Evolutionary conservation across 1,284 basidiomycete genomes (phyloP).

Genomic region (Thecaphora frezii): DNA sequence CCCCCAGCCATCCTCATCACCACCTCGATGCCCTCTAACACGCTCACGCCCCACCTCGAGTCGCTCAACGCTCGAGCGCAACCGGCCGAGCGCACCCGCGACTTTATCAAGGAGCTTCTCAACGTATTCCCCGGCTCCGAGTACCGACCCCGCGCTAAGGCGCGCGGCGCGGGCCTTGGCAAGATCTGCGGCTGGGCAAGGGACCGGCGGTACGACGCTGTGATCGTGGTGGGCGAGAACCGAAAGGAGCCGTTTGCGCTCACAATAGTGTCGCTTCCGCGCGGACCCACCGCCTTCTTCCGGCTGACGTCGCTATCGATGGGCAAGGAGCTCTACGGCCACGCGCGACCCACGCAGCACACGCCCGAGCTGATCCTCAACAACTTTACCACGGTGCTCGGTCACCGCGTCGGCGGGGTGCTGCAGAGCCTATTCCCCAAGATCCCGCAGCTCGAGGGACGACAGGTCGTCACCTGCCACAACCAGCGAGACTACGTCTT

Average conservation of each 20-base stretch:
- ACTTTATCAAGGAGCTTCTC: conserved; percentile 76
- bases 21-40: conserved; percentile 53
- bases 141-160: conserved; percentile 84
- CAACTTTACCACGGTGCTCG: conserved; percentile 89
- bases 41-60: conserved; percentile 43
- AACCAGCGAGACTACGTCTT: conserved; percentile 98
- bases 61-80: conserved; percentile 67
- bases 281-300: conserved; percentile 94
- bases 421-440: conserved; percentile 95
- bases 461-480: conserved; percentile 95
- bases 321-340: conserved; percentile 79
- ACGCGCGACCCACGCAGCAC: conserved; percentile 88
- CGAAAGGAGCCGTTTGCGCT: conserved; percentile 75
- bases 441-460: conserved; percentile 89
- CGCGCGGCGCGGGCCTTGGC: conserved; percentile 89
- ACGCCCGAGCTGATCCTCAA: conserved; percentile 94
- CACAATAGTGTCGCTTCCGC: conserved; percentile 84
- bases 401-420: conserved; percentile 86
- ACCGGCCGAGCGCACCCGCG: conserved; percentile 60
- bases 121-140: conserved; percentile 92
- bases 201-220: conserved; percentile 79
- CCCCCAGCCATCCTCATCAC: conserved; percentile 53
- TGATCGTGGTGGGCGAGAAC: conserved; percentile 93
- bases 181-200: conserved; percentile 92
- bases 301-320: conserved; percentile 85